These are phyloP conservation scores for Vigna reflexopilosa DNA, from an alignment of 306 rosid genomes.

Conservation along the genomic window DNA sequence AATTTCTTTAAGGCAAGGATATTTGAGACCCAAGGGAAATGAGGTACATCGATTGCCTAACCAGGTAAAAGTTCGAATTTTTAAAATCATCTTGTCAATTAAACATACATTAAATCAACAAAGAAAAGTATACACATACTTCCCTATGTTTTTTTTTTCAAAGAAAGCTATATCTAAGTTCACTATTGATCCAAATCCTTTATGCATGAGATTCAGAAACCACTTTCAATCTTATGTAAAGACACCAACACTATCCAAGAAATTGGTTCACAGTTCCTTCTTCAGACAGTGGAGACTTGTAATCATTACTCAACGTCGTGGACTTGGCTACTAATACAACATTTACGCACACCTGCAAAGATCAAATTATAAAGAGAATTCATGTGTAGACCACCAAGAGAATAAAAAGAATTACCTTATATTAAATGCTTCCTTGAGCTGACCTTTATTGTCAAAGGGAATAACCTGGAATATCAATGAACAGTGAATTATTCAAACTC, in stretches of 20 bases:
- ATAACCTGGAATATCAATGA: slow-evolving; percentile 70
- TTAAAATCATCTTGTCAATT: neutral
- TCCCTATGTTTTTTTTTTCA: neutral
- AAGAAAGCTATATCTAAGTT: slow-evolving; percentile 6
- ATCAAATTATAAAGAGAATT: slow-evolving; percentile 12
- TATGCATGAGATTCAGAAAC: slow-evolving; percentile 6
- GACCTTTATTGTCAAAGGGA: slow-evolving; percentile 96
- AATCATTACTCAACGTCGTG: neutral
- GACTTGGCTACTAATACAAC: neutral
- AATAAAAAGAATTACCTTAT: slow-evolving; percentile 66
- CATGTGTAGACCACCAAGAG: slow-evolving; percentile 31
- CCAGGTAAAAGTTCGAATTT: neutral
- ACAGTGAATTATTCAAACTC: slow-evolving; percentile 21
- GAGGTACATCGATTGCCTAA: neutral
- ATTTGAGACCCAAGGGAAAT: neutral
- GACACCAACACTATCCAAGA: neutral
- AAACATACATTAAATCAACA: slow-evolving; percentile 20
- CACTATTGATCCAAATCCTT: neutral
- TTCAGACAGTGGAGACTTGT: neutral
- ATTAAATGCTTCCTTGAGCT: slow-evolving; percentile 97
- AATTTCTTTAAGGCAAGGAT: neutral
- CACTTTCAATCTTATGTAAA: slow-evolving; percentile 7
- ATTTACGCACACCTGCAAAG: slow-evolving; percentile 17
- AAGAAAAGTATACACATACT: neutral
- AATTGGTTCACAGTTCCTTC: neutral